Base-by-base conservation (phyloP, 345 rosid genomes). In the Rhodomyrtus tomentosa region DNA sequence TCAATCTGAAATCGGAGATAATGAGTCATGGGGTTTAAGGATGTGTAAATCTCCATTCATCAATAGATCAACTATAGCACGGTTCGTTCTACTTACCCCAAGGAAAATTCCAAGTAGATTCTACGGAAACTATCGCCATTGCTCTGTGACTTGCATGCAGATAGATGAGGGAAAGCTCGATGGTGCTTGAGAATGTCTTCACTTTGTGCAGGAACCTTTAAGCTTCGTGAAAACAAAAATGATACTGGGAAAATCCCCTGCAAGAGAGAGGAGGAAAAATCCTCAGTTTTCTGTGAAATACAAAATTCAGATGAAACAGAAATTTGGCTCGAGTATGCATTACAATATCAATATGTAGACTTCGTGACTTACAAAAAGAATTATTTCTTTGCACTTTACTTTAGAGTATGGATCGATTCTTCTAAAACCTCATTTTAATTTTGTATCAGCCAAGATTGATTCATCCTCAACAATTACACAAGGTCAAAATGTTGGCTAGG, bases 241-340 rank as follows among this genome's bases (percentile, higher is more conserved):
- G 95, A 81, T 29, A 95, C 94, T 22, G 99, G 99, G 79, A 91
- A 97, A 81, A 93, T 91, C 62, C 90, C 95, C 99, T 97, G 92
- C 84, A 72, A 10, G 81, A 55, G 53, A 56, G 76, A 80, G 25
- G 50, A 36, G 25, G 14, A 55, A 36, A 79, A 48, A 51, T 79
- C 56, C 42, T 74, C 25, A 76, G 55, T 50, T 38, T 13, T 45
- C 40, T 21, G 24, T 20, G 40, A 45, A 62, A 74, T 7, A n/a
- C 55, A 40, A 4, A 59, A 42, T 42, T n/a, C 54, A 36, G 82
- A 48, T 52, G 58, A 73, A 49, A 59, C 42, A 53, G 76, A 68
- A 32, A 68, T 68, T 62, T 68, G 76, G 45, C 42, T 62, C 42
- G 16, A 68, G 82, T 50, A 80, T 49, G 55, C 82, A 50, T n/a